phyloP scores from a whole-genome alignment of 176 grass and related monocot genomes.

The Miscanthus lutarioriparius region DNA sequence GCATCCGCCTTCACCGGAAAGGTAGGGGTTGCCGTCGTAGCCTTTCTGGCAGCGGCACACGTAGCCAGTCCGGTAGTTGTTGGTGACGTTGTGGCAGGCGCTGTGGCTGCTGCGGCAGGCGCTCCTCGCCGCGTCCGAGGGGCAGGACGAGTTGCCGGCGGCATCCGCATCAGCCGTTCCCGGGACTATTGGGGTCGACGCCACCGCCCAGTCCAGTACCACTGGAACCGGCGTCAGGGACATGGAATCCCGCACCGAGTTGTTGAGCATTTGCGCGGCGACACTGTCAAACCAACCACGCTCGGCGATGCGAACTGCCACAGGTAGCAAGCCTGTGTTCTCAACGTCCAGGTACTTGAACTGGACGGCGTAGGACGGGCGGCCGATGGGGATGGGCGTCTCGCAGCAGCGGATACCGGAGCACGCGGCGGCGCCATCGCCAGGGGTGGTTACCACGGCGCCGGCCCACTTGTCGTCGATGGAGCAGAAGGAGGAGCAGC shows the following conservation, averaged over 20 bases:
- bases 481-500: slow-evolving; percentile 25
- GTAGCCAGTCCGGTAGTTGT: slow-evolving; percentile 20
- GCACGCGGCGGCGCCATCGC: neutral
- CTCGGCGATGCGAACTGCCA: slow-evolving; percentile 8
- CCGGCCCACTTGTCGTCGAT: neutral
- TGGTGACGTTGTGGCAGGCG: neutral
- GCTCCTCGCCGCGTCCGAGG: neutral
- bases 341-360: neutral
- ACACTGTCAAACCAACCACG: neutral
- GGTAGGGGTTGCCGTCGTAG: slow-evolving; percentile 60
- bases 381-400: slow-evolving; percentile 21
- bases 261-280: neutral
- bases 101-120: slow-evolving; percentile 18
- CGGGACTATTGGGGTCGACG: neutral
- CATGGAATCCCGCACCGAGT: fast-evolving
- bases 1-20: slow-evolving; percentile 42
- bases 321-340: fast-evolving
- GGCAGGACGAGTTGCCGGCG: neutral
- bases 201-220: slow-evolving; percentile 18
- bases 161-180: neutral
- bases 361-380: neutral
- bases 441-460: neutral
- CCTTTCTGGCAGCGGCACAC: slow-evolving; percentile 15
- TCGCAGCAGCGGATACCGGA: slow-evolving; percentile 3
- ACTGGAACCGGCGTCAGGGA: neutral